Base-by-base conservation (phyloP, 2,329 filamentous ascomycete genomes). In the Mariannaea elegans region DNA sequence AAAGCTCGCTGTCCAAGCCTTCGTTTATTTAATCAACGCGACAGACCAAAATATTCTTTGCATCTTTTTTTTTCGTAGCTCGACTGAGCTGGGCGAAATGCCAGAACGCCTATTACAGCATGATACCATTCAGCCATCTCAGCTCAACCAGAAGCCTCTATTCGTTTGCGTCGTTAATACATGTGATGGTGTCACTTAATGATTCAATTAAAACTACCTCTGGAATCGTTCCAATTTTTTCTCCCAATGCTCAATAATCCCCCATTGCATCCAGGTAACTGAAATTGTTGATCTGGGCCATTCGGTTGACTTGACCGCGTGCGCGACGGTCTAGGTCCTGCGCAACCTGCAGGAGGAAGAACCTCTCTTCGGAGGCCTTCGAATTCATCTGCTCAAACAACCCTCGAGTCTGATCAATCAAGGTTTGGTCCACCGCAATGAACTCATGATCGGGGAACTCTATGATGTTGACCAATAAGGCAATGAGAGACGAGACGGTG, bases 401-500 rank as follows among this genome's bases (percentile, higher is more conserved):
- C 1, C 7, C 18, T 2, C 32, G 44, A 1, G 29, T 21, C 18
- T 48, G 32, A 0, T 18, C 24, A 19, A 59, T 39, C 34, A 63
- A 46, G 31, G 31, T 47, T 42, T 44, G 48, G n/a, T 58, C 53
- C 1, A 51, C 44, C 48, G 38, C 41, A 2, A 61, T 31, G 9
- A 24, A n/a, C 1, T 24, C 12, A 2, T 61, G 61, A 4, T 49
- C 38, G 0, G 58, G 61, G 14, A 58, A 61, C 53, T 61, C 58
- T 14, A 63, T 63, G 27, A 58, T 63, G 16, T 58, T 61, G 27
- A 61, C 61, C 16, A 63, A 21, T 16, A 63, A 36, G 14, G 58
- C 34, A 48, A 63, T 58, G 7, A 63, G 16, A 4, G 52, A 18
- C 8, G 61, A 63, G 34, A 61, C 23, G 41, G 48, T 58, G 16